phyloP scores from a whole-genome alignment of 2,329 filamentous ascomycete species.

The Bipolaris oryzae region DNA sequence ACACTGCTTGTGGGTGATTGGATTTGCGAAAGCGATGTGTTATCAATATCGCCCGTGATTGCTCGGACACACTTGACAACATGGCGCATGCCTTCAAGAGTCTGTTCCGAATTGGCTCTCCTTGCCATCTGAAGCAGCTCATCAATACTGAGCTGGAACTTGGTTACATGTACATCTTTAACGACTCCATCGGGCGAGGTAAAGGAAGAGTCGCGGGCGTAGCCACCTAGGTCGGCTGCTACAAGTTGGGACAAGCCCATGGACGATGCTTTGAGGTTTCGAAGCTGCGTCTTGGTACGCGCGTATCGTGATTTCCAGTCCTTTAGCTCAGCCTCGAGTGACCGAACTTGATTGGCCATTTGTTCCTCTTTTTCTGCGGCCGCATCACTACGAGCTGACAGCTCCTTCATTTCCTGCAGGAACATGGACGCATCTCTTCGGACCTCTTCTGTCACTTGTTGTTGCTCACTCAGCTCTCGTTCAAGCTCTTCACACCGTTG shows the following conservation, averaged over 20 bases:
- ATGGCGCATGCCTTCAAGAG: conserved; percentile 84
- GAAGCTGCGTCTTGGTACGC: conserved; percentile 83
- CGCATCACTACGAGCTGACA: conserved; percentile 79
- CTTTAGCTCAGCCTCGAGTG: conserved; percentile 80
- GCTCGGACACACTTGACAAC: conserved; percentile 82
- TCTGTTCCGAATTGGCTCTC: conserved; percentile 71
- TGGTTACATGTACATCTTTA: conserved; percentile 90
- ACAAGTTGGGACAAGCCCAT: conserved; percentile 71
- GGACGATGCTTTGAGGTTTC: conserved; percentile 79
- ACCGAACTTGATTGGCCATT: conserved; percentile 74
- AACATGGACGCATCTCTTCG: conserved; percentile 82
- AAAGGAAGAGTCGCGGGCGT: conserved; percentile 70
- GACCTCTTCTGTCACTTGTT: conserved; percentile 84
- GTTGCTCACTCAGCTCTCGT: conserved; percentile 74
- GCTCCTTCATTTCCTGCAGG: conserved; percentile 83
- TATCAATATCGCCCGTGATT: conserved; percentile 79
- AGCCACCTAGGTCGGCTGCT: conserved; percentile 66
- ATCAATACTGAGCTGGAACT: conserved; percentile 93
- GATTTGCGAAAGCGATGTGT: conserved; percentile 55
- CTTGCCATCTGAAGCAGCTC: conserved; percentile 82
- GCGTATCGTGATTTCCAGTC: conserved; percentile 92
- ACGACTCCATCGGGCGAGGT: conserved; percentile 76
- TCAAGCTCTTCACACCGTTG: conserved; percentile 53
- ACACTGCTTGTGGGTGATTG: conserved; percentile 46
- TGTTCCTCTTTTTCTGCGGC: conserved; percentile 82